phyloP scores from a whole-genome alignment of 2,329 filamentous ascomycete species.

The Thelonectria blattea region DNA sequence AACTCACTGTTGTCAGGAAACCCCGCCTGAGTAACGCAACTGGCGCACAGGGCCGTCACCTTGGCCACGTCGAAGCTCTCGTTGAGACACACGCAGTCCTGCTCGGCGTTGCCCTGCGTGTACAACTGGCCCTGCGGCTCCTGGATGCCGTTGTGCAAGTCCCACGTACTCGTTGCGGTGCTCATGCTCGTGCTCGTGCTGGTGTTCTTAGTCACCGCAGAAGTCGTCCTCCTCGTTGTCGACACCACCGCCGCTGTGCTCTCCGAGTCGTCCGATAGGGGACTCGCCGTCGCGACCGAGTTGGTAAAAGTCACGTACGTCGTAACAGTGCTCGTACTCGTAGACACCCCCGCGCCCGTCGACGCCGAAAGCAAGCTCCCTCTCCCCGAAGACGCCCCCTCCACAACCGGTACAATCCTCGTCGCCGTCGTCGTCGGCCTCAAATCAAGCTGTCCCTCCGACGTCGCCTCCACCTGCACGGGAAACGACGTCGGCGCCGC shows the following conservation, averaged over 20 bases:
- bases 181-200: constrained; percentile 1
- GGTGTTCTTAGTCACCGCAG: constrained; percentile 1
- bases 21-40: constrained; percentile 44
- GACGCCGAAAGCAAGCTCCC: constrained; percentile 7
- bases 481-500: constrained; percentile 43
- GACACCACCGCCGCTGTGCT: neutral
- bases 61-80: constrained; percentile 48
- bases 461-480: constrained; percentile 18
- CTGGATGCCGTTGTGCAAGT: constrained; percentile 15
- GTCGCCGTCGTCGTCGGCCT: constrained; percentile 18
- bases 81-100: constrained; percentile 47
- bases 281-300: neutral
- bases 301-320: constrained; percentile 15
- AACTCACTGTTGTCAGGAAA: constrained; percentile 43
- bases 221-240: neutral
- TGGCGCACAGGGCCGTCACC: constrained; percentile 47
- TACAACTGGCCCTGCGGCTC: constrained; percentile 27
- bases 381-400: neutral
- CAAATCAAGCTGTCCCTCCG: constrained; percentile 12
- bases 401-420: constrained; percentile 16
- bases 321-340: constrained; percentile 13
- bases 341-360: neutral
- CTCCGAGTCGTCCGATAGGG: constrained; percentile 1
- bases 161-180: constrained; percentile 11
- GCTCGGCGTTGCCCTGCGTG: constrained; percentile 38